phyloP scores from a whole-genome alignment of 352 stramenopile species.

The Globisporangium lucens region DNA sequence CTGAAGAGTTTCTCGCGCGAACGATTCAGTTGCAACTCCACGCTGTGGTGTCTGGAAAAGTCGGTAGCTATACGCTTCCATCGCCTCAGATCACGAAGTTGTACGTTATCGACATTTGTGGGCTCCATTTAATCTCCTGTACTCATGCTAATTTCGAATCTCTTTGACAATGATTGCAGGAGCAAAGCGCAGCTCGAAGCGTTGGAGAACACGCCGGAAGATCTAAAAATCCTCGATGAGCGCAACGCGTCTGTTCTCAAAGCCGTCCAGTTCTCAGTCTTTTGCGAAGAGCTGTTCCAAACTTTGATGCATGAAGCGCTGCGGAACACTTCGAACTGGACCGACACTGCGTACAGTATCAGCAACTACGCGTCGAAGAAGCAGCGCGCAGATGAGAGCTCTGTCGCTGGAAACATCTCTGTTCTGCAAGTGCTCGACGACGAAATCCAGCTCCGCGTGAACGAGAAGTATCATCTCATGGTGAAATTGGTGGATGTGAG shows the following conservation, averaged over 20 bases:
- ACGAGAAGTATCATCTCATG: constrained; percentile 67
- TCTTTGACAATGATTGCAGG: constrained; percentile 24
- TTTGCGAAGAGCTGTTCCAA: constrained; percentile 85
- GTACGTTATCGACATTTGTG: constrained; percentile 22
- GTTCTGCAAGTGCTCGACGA: constrained; percentile 82
- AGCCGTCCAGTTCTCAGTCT: constrained; percentile 84
- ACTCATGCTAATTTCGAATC: background rate
- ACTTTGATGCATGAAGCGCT: constrained; percentile 81
- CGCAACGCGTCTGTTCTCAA: constrained; percentile 71
- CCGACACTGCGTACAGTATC: constrained; percentile 60
- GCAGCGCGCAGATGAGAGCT: constrained; percentile 40
- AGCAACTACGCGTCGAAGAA: constrained; percentile 57
- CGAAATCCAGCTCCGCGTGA: constrained; percentile 73
- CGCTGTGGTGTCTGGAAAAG: constrained; percentile 30
- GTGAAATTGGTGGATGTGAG: constrained; percentile 72
- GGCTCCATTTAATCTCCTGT: background rate
- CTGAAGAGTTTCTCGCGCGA: constrained; percentile 72
- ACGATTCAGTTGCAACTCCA: constrained; percentile 64
- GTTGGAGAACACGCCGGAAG: constrained; percentile 57
- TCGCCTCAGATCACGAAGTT: constrained; percentile 38
- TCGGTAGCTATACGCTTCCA: constrained; percentile 41
- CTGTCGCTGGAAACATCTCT: constrained; percentile 39
- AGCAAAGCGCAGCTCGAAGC: constrained; percentile 51
- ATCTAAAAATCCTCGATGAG: constrained; percentile 58
- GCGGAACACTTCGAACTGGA: constrained; percentile 63